Conservation (phyloP, 129 eudicot genomes). For the Flaveria ramosissima region DNA sequence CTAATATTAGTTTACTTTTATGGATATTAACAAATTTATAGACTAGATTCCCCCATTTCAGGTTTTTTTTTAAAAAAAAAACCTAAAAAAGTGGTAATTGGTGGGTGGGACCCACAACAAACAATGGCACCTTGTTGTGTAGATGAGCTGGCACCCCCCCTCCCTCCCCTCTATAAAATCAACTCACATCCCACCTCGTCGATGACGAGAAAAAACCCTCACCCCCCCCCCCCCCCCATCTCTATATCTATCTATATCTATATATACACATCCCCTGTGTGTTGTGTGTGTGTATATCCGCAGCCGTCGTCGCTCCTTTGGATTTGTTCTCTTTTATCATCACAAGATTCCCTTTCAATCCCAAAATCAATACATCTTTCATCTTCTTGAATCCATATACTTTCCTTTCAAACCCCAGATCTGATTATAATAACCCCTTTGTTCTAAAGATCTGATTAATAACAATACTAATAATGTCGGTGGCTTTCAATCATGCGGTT, state of each 20-base stretch:
- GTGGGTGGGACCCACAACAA: slow-evolving; percentile 24
- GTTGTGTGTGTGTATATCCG: slow-evolving; percentile 6
- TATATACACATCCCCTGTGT: background rate
- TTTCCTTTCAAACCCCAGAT: slow-evolving; percentile 12
- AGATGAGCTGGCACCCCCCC: slow-evolving; percentile 26
- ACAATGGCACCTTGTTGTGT: slow-evolving; percentile 38
- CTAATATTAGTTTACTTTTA: too few relatives aligned
- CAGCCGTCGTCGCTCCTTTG: slow-evolving; percentile 22
- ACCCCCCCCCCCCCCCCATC: slow-evolving; percentile 8
- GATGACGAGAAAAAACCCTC: slow-evolving; percentile 25
- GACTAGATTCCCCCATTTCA: background rate
- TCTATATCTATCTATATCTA: slow-evolving; percentile 2
- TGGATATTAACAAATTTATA: background rate
- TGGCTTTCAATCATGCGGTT: slow-evolving; percentile 50
- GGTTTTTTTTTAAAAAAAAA: background rate
- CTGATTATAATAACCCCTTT: too few relatives aligned
- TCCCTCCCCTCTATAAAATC: slow-evolving; percentile 32
- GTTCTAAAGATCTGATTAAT: too few relatives aligned
- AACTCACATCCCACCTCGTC: slow-evolving; percentile 44
- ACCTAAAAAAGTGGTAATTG: slow-evolving; percentile 1
- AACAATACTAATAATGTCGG: slow-evolving; percentile 61
- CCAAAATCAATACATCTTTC: slow-evolving; percentile 14
- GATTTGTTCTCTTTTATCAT: slow-evolving; percentile 17
- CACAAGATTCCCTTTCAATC: background rate
- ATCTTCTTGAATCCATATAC: too few relatives aligned